These are phyloP conservation scores for Pythium phragmiticola DNA, from an alignment of 352 stramenopile species.

Conservation along the genomic window DNA sequence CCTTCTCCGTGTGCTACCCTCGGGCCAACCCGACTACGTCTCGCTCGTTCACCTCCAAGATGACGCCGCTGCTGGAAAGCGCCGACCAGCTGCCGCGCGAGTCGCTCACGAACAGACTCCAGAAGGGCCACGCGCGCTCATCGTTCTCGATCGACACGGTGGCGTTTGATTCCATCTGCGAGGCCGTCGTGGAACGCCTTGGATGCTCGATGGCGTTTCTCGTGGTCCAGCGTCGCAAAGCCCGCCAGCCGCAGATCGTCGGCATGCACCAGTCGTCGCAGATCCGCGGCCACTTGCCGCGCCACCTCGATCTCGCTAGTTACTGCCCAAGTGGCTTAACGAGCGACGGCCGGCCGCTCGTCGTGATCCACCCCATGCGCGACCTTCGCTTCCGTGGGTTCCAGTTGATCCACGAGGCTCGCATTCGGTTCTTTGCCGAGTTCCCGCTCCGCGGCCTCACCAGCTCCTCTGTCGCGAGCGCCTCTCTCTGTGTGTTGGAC, in stretches of 20 bases:
- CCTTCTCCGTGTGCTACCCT: conserved; percentile 23
- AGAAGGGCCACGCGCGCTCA: background rate
- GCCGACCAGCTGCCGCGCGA: background rate
- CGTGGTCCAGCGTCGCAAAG: conserved; percentile 28
- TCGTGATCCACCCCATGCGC: conserved; percentile 40
- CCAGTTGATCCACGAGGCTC: conserved; percentile 35
- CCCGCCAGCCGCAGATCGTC: conserved; percentile 29
- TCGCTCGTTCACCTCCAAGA: background rate
- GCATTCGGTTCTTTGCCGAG: conserved; percentile 51
- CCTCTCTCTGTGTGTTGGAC: conserved; percentile 46
- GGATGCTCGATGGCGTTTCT: conserved; percentile 49
- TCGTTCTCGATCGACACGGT: conserved; percentile 10
- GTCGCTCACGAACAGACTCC: conserved; percentile 2
- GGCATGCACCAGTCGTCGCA: conserved; percentile 31
- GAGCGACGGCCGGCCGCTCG: conserved; percentile 25
- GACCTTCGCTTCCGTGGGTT: conserved; percentile 41
- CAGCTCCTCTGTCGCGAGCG: conserved; percentile 23
- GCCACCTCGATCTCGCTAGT: conserved; percentile 17
- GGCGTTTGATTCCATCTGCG: conserved; percentile 57
- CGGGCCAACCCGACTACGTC: conserved; percentile 18
- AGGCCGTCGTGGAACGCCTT: conserved; percentile 48
- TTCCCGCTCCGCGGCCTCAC: conserved; percentile 41
- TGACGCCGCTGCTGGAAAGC: conserved; percentile 10
- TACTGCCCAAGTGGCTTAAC: conserved; percentile 14
- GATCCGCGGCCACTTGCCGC: conserved; percentile 5